A percentile compares a stretch with the other conserved stretches of the same genome.
These are phyloP conservation scores for Solanum raphanifolium DNA, from an alignment of 257 asterid genomes.

Conservation along the genomic window DNA sequence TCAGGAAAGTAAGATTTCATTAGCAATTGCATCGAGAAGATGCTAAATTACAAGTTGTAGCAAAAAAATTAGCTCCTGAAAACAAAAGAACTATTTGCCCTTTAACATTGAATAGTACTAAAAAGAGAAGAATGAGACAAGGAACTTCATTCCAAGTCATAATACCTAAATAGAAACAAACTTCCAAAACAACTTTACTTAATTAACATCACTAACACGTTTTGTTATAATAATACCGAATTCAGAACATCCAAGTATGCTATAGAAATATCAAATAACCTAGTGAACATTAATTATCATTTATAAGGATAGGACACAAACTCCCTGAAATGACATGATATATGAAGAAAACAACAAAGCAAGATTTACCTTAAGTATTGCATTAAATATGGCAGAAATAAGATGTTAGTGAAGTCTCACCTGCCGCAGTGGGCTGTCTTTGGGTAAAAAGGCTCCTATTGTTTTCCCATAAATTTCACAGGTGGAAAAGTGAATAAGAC, in stretches of 20 bases:
- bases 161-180: neutral
- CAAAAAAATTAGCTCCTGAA: neutral
- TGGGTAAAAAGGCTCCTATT: conserved; percentile 65
- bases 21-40: neutral
- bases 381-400: conserved; percentile 1
- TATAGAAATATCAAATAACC: neutral
- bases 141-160: neutral
- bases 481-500: conserved; percentile 88
- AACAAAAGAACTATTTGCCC: neutral
- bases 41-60: neutral
- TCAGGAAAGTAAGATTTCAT: neutral
- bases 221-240: neutral
- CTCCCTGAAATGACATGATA: neutral
- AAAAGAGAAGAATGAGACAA: neutral
- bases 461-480: conserved; percentile 94
- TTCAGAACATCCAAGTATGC: neutral
- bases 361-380: neutral
- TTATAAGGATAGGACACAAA: neutral
- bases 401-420: conserved; percentile 27
- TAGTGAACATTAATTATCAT: neutral
- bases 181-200: neutral
- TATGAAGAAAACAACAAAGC: neutral
- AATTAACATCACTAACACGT: neutral
- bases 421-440: conserved; percentile 75
- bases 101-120: neutral